phyloP scores from a whole-genome alignment of 257 asterid genomes.

The Craterostigma plantagineum region DNA sequence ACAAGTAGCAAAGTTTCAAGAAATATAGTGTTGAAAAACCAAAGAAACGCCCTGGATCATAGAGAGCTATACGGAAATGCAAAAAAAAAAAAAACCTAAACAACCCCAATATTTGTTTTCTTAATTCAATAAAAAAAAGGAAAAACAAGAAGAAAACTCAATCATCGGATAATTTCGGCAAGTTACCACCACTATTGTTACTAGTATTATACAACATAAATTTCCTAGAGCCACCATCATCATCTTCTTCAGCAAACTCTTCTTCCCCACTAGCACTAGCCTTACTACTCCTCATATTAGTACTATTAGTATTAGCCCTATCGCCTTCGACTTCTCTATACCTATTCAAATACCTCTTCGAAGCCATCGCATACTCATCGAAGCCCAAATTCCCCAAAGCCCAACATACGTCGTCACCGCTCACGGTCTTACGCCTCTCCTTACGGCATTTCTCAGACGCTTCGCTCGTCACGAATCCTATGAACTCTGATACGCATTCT shows the following conservation, averaged over 20 bases:
- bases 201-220: too few relatives aligned
- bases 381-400: conserved; percentile 38
- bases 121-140: too few relatives aligned
- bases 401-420: conserved; percentile 51
- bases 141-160: too few relatives aligned
- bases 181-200: too few relatives aligned
- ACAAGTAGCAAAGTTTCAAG: too few relatives aligned
- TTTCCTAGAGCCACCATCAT: too few relatives aligned
- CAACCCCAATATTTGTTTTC: too few relatives aligned
- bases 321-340: conserved; percentile 26
- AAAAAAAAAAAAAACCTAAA: too few relatives aligned
- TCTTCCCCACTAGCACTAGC: conserved; percentile 11
- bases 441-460: conserved; percentile 40
- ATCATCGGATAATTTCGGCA: too few relatives aligned
- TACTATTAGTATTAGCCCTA: conserved; percentile 12
- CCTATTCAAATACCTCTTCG: conserved; percentile 22
- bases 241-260: conserved; percentile 8
- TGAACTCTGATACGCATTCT: conserved; percentile 53
- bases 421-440: conserved; percentile 49
- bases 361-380: conserved; percentile 29
- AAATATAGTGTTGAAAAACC: too few relatives aligned
- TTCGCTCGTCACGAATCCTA: conserved; percentile 44
- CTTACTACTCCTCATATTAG: neutral
- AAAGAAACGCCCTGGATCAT: too few relatives aligned
- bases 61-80: too few relatives aligned